Evolutionary conservation across 495 filamentous ascomycete species (phyloP), one percentile per base, ranked within the genome.

Genomic region (Paragyromitra xinjiangensis): DNA sequence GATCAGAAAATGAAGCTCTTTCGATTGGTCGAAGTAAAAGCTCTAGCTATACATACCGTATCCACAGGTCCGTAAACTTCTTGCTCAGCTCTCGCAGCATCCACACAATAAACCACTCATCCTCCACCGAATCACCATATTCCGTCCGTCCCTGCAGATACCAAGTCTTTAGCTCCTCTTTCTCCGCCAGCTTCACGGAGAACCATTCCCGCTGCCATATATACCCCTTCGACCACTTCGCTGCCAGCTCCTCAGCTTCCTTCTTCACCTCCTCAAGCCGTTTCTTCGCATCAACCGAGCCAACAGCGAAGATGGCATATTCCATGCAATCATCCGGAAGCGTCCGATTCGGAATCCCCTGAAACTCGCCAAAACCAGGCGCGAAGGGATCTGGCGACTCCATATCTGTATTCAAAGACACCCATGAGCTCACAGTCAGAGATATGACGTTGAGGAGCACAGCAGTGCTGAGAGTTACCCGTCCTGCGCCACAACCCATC

Each of bases 61-160:
- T 67, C 95, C 95, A 98, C 7, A 94, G 85, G 69, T 92, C 88
- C 65, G 88, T 86, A 76, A 92, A 93, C 68, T 88, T 84, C 78
- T 86, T 91, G 81, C 90, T 94, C 71, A 98, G 84, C 80, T 94
- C 91, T 45, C 92, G 90, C n/a, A 99, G 87, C 11, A 98, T 83
- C 83, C 94, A 97, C 34, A 98, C 94, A 65, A 98, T 90, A 1
- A 98, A 88, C 95, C 95, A 99, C 85, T 98, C 96, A 81, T 99
- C 95, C 80, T 97, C 95, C 7, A 98, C 90, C 3, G 93, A 94
- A 83, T 99, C 95, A 6, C 94, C 94, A 76, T 92, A 98, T 80
- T 94, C 91, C 0, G 77, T 76, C 24, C 61, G 22, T 11, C 70
- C 78, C 29, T 63, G 71, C 34, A 81, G 51, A 39, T 42, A 58